Percentiles rank a stretch among this genome's conserved stretches.
Conservation (phyloP, 2,329 filamentous ascomycete genomes). For the Chrysosporium keratinophilum region DNA sequence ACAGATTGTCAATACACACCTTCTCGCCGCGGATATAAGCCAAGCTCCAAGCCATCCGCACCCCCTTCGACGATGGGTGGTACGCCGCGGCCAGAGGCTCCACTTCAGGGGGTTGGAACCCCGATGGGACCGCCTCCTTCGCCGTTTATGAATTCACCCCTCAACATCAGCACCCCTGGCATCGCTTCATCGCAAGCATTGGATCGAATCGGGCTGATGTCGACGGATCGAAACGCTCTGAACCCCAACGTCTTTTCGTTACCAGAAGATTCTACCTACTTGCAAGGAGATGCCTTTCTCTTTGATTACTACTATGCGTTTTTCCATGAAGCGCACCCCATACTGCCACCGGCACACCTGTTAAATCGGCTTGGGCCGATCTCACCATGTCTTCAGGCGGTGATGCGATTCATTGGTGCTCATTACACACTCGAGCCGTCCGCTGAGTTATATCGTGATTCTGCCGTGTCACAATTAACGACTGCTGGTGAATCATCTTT, state of each 20-base stretch:
- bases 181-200: conserved; percentile 4
- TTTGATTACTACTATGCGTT: conserved; percentile 47
- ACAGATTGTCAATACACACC: conserved; percentile 61
- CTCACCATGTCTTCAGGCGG: conserved; percentile 41
- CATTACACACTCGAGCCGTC: conserved; percentile 42
- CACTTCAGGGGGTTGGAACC: conserved; percentile 2
- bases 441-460: conserved; percentile 36
- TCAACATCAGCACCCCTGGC: conserved; percentile 17
- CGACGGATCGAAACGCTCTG: conserved; percentile 7
- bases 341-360: conserved; percentile 42
- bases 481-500: conserved; percentile 39
- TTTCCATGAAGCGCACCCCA: conserved; percentile 48
- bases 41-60: conserved; percentile 45
- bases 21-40: conserved; percentile 65
- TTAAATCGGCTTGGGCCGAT: conserved; percentile 31
- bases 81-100: conserved; percentile 1
- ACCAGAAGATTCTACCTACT: conserved; percentile 21
- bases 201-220: conserved; percentile 6
- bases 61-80: conserved; percentile 15
- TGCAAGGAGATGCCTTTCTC: conserved; percentile 32
- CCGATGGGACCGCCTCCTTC: conserved; percentile 3
- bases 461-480: conserved; percentile 24
- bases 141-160: conserved; percentile 9
- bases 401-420: conserved; percentile 48
- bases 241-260: conserved; percentile 24